A percentile compares a stretch with the other conserved stretches of the same genome.
These are phyloP conservation scores for Aureobasidium sp. DNA, from an alignment of 2,329 filamentous ascomycete species.

Conservation along the genomic window DNA sequence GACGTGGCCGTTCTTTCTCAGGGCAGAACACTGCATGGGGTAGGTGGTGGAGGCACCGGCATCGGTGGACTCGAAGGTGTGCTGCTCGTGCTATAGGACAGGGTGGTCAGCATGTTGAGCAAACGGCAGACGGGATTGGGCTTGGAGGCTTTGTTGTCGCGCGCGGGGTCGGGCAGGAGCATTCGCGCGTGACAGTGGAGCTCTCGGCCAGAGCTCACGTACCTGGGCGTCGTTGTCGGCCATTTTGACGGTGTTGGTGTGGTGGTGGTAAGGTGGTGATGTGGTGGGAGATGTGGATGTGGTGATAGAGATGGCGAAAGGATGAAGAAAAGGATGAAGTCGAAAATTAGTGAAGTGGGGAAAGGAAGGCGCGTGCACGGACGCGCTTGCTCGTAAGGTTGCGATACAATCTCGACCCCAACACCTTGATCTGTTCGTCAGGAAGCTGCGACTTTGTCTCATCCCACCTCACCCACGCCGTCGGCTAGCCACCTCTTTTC, in stretches of 20 bases:
- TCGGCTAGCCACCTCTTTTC: neutral
- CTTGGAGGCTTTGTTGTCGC: neutral
- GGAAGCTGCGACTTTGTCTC: neutral
- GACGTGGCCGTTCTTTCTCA: conserved; percentile 99
- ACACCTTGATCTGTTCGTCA: neutral
- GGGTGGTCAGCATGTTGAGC: conserved; percentile 3
- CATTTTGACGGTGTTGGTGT: conserved; percentile 15
- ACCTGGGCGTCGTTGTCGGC: conserved; percentile 24
- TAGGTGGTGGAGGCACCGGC: conserved; percentile 90
- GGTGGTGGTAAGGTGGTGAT: conserved; percentile 1
- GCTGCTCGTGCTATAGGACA: conserved; percentile 38
- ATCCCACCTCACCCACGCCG: neutral
- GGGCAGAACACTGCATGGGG: conserved; percentile 99
- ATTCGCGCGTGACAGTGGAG: conserved; percentile 9
- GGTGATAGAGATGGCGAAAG: conserved; percentile 12
- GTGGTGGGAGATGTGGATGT: conserved; percentile 6
- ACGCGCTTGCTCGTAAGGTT: neutral
- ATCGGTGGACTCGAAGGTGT: conserved; percentile 87
- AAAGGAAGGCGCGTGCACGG: conserved; percentile 1
- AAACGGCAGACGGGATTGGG: neutral
- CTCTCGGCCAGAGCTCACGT: conserved; percentile 1
- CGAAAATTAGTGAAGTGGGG: conserved; percentile 9
- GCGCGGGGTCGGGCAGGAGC: neutral
- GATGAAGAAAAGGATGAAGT: conserved; percentile 4
- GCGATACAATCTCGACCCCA: neutral